Conservation (phyloP, 2,329 filamentous ascomycete genomes). For the Colletotrichum navitas region DNA sequence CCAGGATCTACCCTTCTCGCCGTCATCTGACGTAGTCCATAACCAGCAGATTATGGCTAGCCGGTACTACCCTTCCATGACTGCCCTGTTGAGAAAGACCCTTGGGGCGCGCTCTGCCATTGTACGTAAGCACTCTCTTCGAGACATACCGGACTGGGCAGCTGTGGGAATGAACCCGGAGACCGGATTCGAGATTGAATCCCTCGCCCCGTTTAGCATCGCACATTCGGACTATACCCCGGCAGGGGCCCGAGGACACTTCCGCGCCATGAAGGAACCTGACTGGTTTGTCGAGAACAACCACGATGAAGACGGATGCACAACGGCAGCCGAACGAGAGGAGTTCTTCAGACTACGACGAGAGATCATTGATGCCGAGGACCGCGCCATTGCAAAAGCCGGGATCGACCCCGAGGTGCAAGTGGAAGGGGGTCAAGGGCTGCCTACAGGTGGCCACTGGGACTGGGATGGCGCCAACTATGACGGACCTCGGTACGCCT, state of each 20-base stretch:
- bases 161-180: conserved; percentile 27
- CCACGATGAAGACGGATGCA: neutral
- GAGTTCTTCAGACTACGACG: neutral
- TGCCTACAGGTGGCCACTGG: conserved; percentile 24
- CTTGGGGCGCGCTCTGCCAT: conserved; percentile 18
- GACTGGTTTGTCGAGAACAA: neutral
- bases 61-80: conserved; percentile 29
- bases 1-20: conserved; percentile 17
- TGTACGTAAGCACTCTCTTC: conserved; percentile 29
- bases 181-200: conserved; percentile 19
- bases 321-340: neutral
- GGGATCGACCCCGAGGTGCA: conserved; percentile 14
- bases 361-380: neutral
- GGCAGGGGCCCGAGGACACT: conserved; percentile 23
- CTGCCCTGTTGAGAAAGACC: neutral
- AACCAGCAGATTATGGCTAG: conserved; percentile 8
- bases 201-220: conserved; percentile 26
- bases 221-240: conserved; percentile 35
- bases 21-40: conserved; percentile 9
- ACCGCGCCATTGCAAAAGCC: neutral
- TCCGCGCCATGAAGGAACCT: conserved; percentile 22
- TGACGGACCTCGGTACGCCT: conserved; percentile 21
- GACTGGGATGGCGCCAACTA: conserved; percentile 31
- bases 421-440: neutral
- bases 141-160: conserved; percentile 23